A percentile compares a stretch with the other conserved stretches of the same genome.
Conservation (phyloP, 2,329 filamentous ascomycete species). For the Aspergillus pseudonomiae region DNA sequence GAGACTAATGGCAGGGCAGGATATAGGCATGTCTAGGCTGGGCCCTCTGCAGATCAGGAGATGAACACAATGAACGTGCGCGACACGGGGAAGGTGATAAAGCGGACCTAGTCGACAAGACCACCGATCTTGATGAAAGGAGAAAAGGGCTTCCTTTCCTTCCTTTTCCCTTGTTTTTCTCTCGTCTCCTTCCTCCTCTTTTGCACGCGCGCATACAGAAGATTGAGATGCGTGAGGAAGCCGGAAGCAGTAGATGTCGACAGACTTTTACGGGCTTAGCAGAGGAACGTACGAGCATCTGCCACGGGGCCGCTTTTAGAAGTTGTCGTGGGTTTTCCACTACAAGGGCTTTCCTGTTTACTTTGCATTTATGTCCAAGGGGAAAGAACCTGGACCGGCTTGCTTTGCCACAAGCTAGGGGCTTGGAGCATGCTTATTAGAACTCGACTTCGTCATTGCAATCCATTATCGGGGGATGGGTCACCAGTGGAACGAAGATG, state of each 20-base stretch:
- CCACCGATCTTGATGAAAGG: constrained; percentile 55
- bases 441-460: constrained; percentile 39
- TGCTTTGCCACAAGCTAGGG: constrained; percentile 16
- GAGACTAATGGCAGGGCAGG: constrained; percentile 88
- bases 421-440: constrained; percentile 28
- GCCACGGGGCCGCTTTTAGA: constrained; percentile 88
- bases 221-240: constrained; percentile 76
- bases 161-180: neutral
- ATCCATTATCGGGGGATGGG: constrained; percentile 36
- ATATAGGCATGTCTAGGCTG: constrained; percentile 78
- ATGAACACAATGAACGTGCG: constrained; percentile 41
- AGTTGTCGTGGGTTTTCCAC: constrained; percentile 81
- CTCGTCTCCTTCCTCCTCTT: neutral
- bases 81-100: constrained; percentile 16
- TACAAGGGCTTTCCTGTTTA: constrained; percentile 93
- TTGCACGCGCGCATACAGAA: constrained; percentile 63
- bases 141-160: constrained; percentile 17
- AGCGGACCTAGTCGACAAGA: constrained; percentile 34
- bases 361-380: constrained; percentile 46
- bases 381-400: constrained; percentile 2
- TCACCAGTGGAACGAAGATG: constrained; percentile 63
- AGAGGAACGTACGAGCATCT: constrained; percentile 80
- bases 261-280: constrained; percentile 75
- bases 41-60: constrained; percentile 39
- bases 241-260: constrained; percentile 84